A percentile compares a stretch with the other conserved stretches of the same genome.
Evolutionary conservation across 1,139 yeast genomes (phyloP).

Genomic region (Scheffersomyces lignicola): DNA sequence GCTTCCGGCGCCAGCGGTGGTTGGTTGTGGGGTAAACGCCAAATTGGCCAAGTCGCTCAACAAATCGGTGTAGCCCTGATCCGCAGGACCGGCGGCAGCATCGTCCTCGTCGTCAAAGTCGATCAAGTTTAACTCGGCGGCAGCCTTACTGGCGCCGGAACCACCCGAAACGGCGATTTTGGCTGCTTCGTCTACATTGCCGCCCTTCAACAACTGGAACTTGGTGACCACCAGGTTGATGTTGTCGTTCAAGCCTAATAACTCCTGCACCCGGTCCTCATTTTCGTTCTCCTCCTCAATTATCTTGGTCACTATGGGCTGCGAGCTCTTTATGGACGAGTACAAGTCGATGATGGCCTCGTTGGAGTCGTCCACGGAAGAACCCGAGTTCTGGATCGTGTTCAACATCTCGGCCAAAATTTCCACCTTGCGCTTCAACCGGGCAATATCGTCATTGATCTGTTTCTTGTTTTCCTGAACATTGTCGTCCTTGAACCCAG

Average conservation of each 20-base stretch:
- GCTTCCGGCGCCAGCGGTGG: conserved; percentile 16
- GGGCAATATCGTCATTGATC: conserved; percentile 81
- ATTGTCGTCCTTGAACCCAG: conserved; percentile 89
- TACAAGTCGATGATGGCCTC: conserved; percentile 81
- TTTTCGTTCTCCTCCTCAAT: conserved; percentile 68
- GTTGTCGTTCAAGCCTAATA: conserved; percentile 72
- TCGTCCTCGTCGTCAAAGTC: conserved; percentile 71
- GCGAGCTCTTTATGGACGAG: conserved; percentile 76
- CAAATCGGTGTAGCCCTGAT: conserved; percentile 61
- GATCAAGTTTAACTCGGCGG: conserved; percentile 58
- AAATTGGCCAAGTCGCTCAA: conserved; percentile 69
- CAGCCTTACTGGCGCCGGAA: conserved; percentile 29
- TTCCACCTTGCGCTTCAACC: conserved; percentile 85
- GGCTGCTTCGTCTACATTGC: conserved; percentile 62
- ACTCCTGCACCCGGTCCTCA: conserved; percentile 63
- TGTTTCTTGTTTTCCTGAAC: conserved; percentile 70
- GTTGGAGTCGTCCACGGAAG: conserved; percentile 51
- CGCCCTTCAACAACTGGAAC: conserved; percentile 64
- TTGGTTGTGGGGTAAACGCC: conserved; percentile 39
- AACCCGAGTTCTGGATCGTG: conserved; percentile 48
- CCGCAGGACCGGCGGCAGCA: conserved; percentile 43
- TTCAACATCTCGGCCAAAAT: conserved; percentile 85
- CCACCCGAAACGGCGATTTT: conserved; percentile 45
- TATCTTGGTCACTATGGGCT: conserved; percentile 84
- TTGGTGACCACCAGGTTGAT: conserved; percentile 71